phyloP scores from a whole-genome alignment of 176 grass and related monocot species.

The Ensete ventricosum region DNA sequence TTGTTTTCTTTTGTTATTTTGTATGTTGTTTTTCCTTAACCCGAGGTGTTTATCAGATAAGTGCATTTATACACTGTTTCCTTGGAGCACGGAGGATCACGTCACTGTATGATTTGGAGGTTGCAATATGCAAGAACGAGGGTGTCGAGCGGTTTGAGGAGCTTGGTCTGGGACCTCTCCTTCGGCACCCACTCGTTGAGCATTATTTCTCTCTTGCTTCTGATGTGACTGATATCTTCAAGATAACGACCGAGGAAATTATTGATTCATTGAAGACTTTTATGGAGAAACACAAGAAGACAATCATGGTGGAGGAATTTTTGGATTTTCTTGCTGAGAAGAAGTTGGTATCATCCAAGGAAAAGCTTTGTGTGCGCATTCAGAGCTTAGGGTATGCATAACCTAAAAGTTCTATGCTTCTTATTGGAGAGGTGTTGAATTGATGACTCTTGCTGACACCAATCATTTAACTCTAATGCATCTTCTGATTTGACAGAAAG shows the following conservation, averaged over 20 bases:
- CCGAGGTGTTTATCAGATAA: slow-evolving; percentile 41
- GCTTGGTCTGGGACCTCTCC: slow-evolving; percentile 65
- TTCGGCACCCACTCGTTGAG: slow-evolving; percentile 47
- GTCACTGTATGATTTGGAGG: slow-evolving; percentile 69
- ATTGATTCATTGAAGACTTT: slow-evolving; percentile 41
- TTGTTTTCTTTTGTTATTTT: not conserved
- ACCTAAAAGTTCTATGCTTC: not conserved
- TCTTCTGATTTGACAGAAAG: too few species aligned
- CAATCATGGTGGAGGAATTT: slow-evolving; percentile 51
- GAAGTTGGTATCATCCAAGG: slow-evolving; percentile 42
- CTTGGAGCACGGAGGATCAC: slow-evolving; percentile 57
- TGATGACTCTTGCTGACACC: not conserved
- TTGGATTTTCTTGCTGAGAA: slow-evolving; percentile 56
- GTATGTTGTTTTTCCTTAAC: not conserved
- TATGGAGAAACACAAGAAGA: slow-evolving; percentile 38
- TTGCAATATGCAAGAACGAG: slow-evolving; percentile 81
- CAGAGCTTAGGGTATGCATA: slow-evolving; percentile 63
- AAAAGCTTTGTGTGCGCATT: slow-evolving; percentile 70
- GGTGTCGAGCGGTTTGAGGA: slow-evolving; percentile 67
- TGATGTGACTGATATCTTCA: slow-evolving; percentile 44
- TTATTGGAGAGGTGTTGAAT: not conserved
- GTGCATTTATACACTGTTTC: slow-evolving; percentile 82
- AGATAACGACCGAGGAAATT: slow-evolving; percentile 59
- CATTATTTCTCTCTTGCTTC: slow-evolving; percentile 59
- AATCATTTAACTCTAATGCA: too few species aligned